Conservation (phyloP, 148 eudicot species). For the Amaranthus cruentus region DNA sequence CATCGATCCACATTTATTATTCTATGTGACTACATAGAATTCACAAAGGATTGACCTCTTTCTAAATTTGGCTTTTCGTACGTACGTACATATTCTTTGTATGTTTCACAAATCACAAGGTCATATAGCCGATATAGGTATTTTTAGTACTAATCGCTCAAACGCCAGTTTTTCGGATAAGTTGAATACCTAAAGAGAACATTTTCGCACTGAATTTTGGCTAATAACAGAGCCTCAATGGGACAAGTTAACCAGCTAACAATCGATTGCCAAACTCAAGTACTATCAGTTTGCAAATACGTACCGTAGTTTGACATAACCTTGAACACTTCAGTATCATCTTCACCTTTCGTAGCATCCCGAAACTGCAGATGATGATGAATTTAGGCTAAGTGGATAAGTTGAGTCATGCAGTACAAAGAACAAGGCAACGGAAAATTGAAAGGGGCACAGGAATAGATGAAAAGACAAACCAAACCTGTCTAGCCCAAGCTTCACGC, state of each 20-base stretch:
- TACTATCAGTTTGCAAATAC: neutral
- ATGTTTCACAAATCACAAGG: neutral
- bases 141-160: too few relatives aligned
- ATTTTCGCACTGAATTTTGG: too few relatives aligned
- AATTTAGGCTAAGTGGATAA: neutral
- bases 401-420: neutral
- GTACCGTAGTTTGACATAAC: conserved; percentile 86
- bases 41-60: too few relatives aligned
- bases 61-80: neutral
- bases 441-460: neutral
- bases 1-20: too few relatives aligned
- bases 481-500: conserved; percentile 72
- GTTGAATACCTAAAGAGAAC: too few relatives aligned
- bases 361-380: conserved; percentile 55
- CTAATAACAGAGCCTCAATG: too few relatives aligned
- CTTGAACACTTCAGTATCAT: conserved; percentile 54
- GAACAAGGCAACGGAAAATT: neutral
- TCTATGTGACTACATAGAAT: neutral
- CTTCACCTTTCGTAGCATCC: conserved; percentile 61
- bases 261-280: neutral
- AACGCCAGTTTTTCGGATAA: too few relatives aligned
- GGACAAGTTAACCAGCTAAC: too few relatives aligned
- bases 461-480: conserved; percentile 43
- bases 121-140: too few relatives aligned
- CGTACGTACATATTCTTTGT: neutral